Evolutionary conservation across 2,329 filamentous ascomycete species (phyloP).

Genomic region (Aphanoascus verrucosus): DNA sequence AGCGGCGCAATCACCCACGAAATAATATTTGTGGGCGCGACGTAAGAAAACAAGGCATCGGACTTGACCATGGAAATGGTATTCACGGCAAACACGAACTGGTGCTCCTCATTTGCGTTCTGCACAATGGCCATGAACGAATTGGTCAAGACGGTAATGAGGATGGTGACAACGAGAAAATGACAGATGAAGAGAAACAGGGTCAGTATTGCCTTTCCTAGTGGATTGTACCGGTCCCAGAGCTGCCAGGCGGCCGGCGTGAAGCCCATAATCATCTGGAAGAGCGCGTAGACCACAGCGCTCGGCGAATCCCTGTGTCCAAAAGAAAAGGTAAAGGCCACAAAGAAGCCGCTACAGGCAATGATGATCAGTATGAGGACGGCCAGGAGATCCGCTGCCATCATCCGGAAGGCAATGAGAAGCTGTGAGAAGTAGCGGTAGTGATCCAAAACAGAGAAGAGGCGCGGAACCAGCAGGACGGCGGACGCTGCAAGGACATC

Average conservation of each 20-base stretch:
- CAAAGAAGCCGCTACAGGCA: slow-evolving; percentile 86
- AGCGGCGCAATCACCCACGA: slow-evolving; percentile 81
- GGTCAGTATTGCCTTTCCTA: slow-evolving; percentile 65
- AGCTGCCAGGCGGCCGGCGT: slow-evolving; percentile 88
- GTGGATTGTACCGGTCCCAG: slow-evolving; percentile 68
- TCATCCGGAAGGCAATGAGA: slow-evolving; percentile 84
- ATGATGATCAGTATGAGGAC: slow-evolving; percentile 77
- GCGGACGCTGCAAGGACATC: slow-evolving; percentile 89
- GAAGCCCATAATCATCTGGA: slow-evolving; percentile 92
- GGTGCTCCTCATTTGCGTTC: slow-evolving; percentile 85
- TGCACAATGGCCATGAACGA: slow-evolving; percentile 92
- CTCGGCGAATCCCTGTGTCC: slow-evolving; percentile 58
- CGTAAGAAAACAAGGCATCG: slow-evolving; percentile 88
- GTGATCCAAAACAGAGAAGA: slow-evolving; percentile 88
- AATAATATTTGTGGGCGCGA: slow-evolving; percentile 82
- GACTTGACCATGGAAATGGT: slow-evolving; percentile 98
- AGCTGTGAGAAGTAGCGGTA: slow-evolving; percentile 94
- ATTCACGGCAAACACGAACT: slow-evolving; percentile 89
- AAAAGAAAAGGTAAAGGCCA: slow-evolving; percentile 80
- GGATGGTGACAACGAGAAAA: slow-evolving; percentile 84
- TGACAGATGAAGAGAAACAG: slow-evolving; percentile 90
- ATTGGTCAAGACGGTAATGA: slow-evolving; percentile 92
- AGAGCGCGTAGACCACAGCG: slow-evolving; percentile 77
- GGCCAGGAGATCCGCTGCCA: slow-evolving; percentile 80
- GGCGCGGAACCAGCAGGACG: slow-evolving; percentile 75